A percentile compares a stretch with the other conserved stretches of the same genome.
phyloP scores from a whole-genome alignment of 78 protist genomes.

The slime mould (Dictyostelium discoideum) region dicty_2.7 NC_007088.5:7909501-7910000 shows the following conservation, averaged over 20 bases:
- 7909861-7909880: conserved; percentile 60
- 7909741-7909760: not conserved
- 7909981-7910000: conserved; percentile 77
- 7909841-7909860: conserved; percentile 31
- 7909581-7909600: not conserved
- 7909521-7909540: no score
- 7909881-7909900: conserved; percentile 10
- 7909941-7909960: not conserved
- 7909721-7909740: not conserved
- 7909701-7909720: not conserved
- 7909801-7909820: not conserved
- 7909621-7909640: not conserved
- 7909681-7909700: not conserved
- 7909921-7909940: not conserved
- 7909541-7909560: not conserved
- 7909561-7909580: not conserved
- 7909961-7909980: not conserved
- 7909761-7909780: not conserved
- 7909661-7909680: not conserved
- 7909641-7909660: not conserved
- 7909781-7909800: not conserved
- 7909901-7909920: not conserved
- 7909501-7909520: not conserved
- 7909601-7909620: not conserved
- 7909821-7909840: not conserved